Conservation (phyloP, 768 basidiomycete species). For the Pisolithus albus region DNA sequence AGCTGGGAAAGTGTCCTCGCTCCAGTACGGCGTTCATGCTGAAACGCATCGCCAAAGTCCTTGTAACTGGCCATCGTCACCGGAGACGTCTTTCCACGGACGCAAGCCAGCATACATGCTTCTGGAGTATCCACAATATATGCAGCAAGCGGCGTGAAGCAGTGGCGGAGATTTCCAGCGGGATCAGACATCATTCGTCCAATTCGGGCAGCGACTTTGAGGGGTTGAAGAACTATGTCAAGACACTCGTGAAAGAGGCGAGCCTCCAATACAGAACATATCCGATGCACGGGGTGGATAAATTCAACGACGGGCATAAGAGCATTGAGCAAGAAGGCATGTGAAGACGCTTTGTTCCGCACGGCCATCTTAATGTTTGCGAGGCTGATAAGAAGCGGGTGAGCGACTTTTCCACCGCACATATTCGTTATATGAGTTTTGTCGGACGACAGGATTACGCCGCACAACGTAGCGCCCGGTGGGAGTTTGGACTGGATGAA, state of each 20-base stretch:
- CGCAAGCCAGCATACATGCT: constrained; percentile 23
- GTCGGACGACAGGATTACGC: too few species aligned
- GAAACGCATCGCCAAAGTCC: constrained; percentile 26
- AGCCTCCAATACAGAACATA: constrained; percentile 8
- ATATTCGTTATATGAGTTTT: too few species aligned
- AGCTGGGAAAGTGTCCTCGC: constrained; percentile 17
- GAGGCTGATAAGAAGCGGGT: too few species aligned
- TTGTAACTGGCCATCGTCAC: constrained; percentile 26
- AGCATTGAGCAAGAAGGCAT: too few species aligned
- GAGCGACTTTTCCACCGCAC: too few species aligned
- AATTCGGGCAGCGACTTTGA: constrained; percentile 11
- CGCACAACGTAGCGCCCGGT: too few species aligned
- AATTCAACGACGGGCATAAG: not conserved
- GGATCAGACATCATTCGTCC: constrained; percentile 17
- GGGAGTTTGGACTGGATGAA: too few species aligned
- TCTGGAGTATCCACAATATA: constrained; percentile 30
- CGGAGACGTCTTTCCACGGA: constrained; percentile 25
- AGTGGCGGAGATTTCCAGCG: constrained; percentile 14
- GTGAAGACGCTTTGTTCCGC: too few species aligned
- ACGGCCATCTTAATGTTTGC: too few species aligned
- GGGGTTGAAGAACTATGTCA: constrained; percentile 11
- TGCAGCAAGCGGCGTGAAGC: constrained; percentile 22
- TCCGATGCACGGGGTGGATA: constrained; percentile 4
- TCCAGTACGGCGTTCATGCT: constrained; percentile 19
- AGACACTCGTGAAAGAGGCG: constrained; percentile 15